Evolutionary conservation across 169 alveolate genomes (phyloP), one percentile per base, ranked within the genome.

Genomic region (Amoebophrya sp.): DNA sequence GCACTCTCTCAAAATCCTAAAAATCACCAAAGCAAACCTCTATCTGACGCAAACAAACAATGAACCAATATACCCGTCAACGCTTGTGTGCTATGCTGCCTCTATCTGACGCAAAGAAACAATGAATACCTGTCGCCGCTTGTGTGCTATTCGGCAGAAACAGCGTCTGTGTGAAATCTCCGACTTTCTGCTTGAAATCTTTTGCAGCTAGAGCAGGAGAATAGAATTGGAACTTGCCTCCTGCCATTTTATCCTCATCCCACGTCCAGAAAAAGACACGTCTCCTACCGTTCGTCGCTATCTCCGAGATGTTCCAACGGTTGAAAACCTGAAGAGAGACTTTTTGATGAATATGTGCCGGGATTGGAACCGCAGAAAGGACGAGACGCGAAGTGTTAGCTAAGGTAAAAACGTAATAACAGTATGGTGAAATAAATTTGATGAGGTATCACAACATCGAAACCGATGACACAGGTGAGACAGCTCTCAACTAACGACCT

Each of bases 261-360:
- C 97, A 95, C 92, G 94, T 93, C 96, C 97, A 95, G 95, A 97
- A 97, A 65, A 96, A 94, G 0, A 95, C 96, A 89, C 97, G 94
- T 76, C 95, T 94, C 90, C 95, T 95, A 12, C 97, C 97, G 90
- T 96, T 96, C 10, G 97, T 96, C 36, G 96, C 96, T 47, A 97
- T 89, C 95, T 97, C 98, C 93, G 94, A 93, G 33, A 93, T 94
- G 93, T 97, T 95, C 92, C 95, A 93, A 38, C 95, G 96, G 91
- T 96, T 96, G 93, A 97, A 97, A 78, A 78, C 90, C 93, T 93
- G 94, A 91, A 92, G 34, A 53, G 36, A 41, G 77, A 90, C 54
- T 36, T 40, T 40, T 38, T 24, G 34, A 78, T 38, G 6, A n/a
- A 33, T n/a, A 33, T n/a, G n/a, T n/a, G n/a, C n/a, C n/a, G n/a